Evolutionary conservation across 768 basidiomycete species (phyloP), one percentile per base, ranked within the genome.

Genomic region (Mycena epipterygia): DNA sequence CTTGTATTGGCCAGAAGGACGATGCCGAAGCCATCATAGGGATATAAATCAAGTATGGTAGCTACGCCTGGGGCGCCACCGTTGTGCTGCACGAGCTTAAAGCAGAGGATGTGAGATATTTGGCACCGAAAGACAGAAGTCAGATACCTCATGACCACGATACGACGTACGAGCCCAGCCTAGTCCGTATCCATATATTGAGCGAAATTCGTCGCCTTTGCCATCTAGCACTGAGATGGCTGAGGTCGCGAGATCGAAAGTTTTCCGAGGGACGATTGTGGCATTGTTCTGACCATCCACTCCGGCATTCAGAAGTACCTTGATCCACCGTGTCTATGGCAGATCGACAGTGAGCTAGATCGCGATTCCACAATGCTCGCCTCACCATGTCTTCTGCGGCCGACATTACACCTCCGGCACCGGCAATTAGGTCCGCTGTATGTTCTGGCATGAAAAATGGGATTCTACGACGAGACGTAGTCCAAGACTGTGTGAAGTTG

Each of bases 351-450:
- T 63, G 30, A 44, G 48, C n/a, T 2, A 49, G 29, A 51, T 41
- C 13, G 8, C 5, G 11, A 6, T 46, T 32, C 33, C 13, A 12
- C 33, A 39, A 21, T 16, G 12, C 19, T 37, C 9, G 69, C 72
- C 83, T 13, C 33, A 84, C 87, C 82, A 88, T 79, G 39, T 88
- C 86, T 21, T 80, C 65, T 0, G 78, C 79, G 29, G 70, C 85
- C 35, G 86, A 84, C 32, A 86, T 84, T n/a, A 87, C 48, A 0
- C 85, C 87, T 2, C 83, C 85, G 0, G 85, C 67, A 7, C 85
- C 86, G 5, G 84, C 81, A 17, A 74, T 70, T 19, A 79, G 32
- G 0, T 76, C 72, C 8, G 64, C 73, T 7, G 37, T 65, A 0
- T 79, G 71, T 55, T 82, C 81, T 21, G 62, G 56, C 53, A 65